Percentiles rank a stretch among this genome's conserved stretches.
Conservation (phyloP, 2,329 filamentous ascomycete species). For the Diaporthe eres region DNA sequence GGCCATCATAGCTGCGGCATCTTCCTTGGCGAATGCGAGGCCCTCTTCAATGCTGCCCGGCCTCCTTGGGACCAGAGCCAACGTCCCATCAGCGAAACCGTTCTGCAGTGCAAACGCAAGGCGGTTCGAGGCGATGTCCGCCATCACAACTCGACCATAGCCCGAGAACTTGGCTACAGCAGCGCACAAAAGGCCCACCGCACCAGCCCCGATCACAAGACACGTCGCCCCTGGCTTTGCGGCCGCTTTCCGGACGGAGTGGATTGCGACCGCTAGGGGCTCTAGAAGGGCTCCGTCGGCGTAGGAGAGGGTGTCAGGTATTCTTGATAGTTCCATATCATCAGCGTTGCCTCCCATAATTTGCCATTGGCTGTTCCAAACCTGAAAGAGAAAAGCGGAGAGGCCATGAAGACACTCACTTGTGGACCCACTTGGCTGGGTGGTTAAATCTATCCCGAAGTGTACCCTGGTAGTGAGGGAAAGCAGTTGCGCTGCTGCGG, state of each 20-base stretch:
- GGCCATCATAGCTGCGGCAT: not conserved
- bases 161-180: slow-evolving; percentile 10
- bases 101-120: slow-evolving; percentile 35
- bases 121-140: slow-evolving; percentile 16
- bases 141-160: slow-evolving; percentile 22
- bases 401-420: slow-evolving; percentile 50
- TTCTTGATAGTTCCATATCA: not conserved
- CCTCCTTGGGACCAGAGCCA: slow-evolving; percentile 34
- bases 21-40: slow-evolving; percentile 17
- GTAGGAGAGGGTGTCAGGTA: slow-evolving; percentile 6
- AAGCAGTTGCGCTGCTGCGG: slow-evolving; percentile 23
- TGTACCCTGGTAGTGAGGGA: slow-evolving; percentile 33
- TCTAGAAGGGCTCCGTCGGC: slow-evolving; percentile 43
- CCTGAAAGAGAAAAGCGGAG: too few species aligned
- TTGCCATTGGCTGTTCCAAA: too few species aligned
- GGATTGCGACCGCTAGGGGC: slow-evolving; percentile 39
- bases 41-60: slow-evolving; percentile 20
- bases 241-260: slow-evolving; percentile 40
- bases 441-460: slow-evolving; percentile 30
- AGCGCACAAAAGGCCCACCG: slow-evolving; percentile 24
- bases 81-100: slow-evolving; percentile 43
- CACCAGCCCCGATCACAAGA: slow-evolving; percentile 23
- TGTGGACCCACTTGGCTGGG: slow-evolving; percentile 27
- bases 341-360: not conserved
- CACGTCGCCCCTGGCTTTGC: not conserved